Base-by-base conservation (phyloP, 768 basidiomycete species). In the Boletellus ananiceps region DNA sequence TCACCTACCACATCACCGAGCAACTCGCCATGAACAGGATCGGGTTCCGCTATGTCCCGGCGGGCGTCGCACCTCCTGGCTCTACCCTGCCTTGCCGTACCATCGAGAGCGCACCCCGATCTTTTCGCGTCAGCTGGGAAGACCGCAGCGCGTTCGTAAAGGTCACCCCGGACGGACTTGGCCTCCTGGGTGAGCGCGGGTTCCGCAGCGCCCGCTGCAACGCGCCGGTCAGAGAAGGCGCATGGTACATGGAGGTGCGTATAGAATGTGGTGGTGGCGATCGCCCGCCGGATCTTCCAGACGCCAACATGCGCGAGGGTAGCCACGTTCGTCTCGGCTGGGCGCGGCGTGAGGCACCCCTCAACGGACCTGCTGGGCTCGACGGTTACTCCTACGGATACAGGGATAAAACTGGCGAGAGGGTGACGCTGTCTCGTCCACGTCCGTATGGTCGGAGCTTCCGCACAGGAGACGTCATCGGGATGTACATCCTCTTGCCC, bases 351-450 rank as follows among this genome's bases (percentile, higher is more conserved):
- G 96, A 99, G 67, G 88, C 93, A 7, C 83, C 88, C n/a, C 73
- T 98, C 37, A 95, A 96, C 57, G 92, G 83, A 0, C 96, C 96
- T 0, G 93, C 83, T 14, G 96, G 96, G 0, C 70, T 94, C 11
- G 96, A 99, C 60, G 94, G 87, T 2, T 97, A 98, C 67, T 86
- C 85, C 53, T 98, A 98, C 61, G 92, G 86, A 6, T 77, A 84
- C 58, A 82, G 95, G 44, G 96, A 99, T 77, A 92, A 84, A 58
- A 85, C 84, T 0, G 95, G 96, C 12, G 91, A 98, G 54, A 93
- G 90, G 68, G 84, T 95, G 37, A 85, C 87, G 2, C 71, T 93
- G 9, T 90, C 93, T 1, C 79, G 89, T 39, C 86, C 86, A 12
- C 79, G 82, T 40, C 76, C 84, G 8, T 98, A 96, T 60, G 91